A percentile compares a stretch with the other conserved stretches of the same genome.
phyloP scores from a whole-genome alignment of 2,329 filamentous ascomycete species.

The Mariannaea elegans region DNA sequence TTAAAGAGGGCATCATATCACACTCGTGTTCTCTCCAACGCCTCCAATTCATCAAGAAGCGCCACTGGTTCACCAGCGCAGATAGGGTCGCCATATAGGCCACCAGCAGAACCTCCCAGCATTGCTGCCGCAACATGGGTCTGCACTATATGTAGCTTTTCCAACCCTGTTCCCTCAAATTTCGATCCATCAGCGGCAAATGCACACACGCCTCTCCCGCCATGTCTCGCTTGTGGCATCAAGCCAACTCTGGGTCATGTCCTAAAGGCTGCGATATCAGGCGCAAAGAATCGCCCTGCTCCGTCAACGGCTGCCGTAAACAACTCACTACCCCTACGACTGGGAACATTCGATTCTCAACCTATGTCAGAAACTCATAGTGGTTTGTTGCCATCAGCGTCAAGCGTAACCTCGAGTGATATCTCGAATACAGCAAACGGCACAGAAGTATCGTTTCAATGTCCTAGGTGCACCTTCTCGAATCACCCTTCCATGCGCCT shows the following conservation, averaged over 20 bases:
- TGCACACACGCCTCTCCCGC: slow-evolving; percentile 80
- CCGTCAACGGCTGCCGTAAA: slow-evolving; percentile 23
- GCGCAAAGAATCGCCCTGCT: slow-evolving; percentile 65
- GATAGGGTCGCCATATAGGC: slow-evolving; percentile 53
- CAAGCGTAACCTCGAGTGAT: not conserved
- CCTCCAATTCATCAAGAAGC: slow-evolving; percentile 57
- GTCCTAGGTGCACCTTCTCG: slow-evolving; percentile 90
- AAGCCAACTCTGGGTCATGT: slow-evolving; percentile 86
- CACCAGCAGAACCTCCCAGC: slow-evolving; percentile 51
- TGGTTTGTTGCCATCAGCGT: slow-evolving; percentile 4
- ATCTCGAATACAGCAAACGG: slow-evolving; percentile 16
- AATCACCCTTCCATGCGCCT: slow-evolving; percentile 88
- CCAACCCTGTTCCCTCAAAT: slow-evolving; percentile 90
- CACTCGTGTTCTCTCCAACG: slow-evolving; percentile 58
- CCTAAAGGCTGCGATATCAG: slow-evolving; percentile 85
- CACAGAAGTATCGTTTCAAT: slow-evolving; percentile 63
- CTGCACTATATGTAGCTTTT: slow-evolving; percentile 94
- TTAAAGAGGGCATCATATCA: slow-evolving; percentile 71
- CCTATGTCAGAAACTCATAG: slow-evolving; percentile 20
- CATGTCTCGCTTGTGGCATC: slow-evolving; percentile 93
- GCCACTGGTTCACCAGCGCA: slow-evolving; percentile 57
- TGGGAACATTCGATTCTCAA: slow-evolving; percentile 27
- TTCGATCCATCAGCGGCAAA: slow-evolving; percentile 88
- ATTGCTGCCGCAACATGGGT: slow-evolving; percentile 84
- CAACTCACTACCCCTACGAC: slow-evolving; percentile 44